These are phyloP conservation scores for Inonotus obliquus DNA, from an alignment of 1,284 basidiomycete genomes.

Conservation along the genomic window DNA sequence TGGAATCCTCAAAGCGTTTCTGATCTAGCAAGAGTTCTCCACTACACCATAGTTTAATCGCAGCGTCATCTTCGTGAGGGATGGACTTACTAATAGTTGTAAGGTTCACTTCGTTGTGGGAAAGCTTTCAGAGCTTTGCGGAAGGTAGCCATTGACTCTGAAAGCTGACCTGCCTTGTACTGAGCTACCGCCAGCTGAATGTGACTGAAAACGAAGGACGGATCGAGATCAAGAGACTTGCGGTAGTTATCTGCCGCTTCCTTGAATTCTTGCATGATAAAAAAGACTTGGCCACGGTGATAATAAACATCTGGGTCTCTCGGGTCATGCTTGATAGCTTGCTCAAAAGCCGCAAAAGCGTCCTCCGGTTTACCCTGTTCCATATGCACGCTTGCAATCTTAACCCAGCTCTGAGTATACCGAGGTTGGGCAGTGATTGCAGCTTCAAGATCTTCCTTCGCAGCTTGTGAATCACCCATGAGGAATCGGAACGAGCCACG, in stretches of 20 bases:
- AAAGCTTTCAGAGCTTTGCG: slow-evolving; percentile 76
- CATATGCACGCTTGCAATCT: slow-evolving; percentile 98
- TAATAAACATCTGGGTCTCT: slow-evolving; percentile 97
- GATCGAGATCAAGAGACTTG: slow-evolving; percentile 82
- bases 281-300: slow-evolving; percentile 97
- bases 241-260: slow-evolving; percentile 89
- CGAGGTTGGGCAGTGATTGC: slow-evolving; percentile 71
- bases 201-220: slow-evolving; percentile 88
- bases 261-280: slow-evolving; percentile 90
- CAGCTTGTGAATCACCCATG: slow-evolving; percentile 79
- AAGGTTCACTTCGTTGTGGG: slow-evolving; percentile 80
- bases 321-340: slow-evolving; percentile 80
- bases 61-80: neutral
- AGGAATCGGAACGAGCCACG: slow-evolving; percentile 97
- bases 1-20: slow-evolving; percentile 82
- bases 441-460: slow-evolving; percentile 81
- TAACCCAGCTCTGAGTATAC: slow-evolving; percentile 91
- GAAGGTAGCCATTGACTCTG: slow-evolving; percentile 87
- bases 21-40: slow-evolving; percentile 96
- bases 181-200: slow-evolving; percentile 97
- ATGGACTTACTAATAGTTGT: slow-evolving; percentile 80
- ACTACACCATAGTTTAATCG: slow-evolving; percentile 36
- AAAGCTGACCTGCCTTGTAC: slow-evolving; percentile 84
- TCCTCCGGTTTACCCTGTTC: slow-evolving; percentile 80
- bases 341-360: slow-evolving; percentile 90